These are phyloP conservation scores for Malassezia pachydermatis DNA, from an alignment of 1,284 basidiomycete genomes.

Conservation along the genomic window DNA sequence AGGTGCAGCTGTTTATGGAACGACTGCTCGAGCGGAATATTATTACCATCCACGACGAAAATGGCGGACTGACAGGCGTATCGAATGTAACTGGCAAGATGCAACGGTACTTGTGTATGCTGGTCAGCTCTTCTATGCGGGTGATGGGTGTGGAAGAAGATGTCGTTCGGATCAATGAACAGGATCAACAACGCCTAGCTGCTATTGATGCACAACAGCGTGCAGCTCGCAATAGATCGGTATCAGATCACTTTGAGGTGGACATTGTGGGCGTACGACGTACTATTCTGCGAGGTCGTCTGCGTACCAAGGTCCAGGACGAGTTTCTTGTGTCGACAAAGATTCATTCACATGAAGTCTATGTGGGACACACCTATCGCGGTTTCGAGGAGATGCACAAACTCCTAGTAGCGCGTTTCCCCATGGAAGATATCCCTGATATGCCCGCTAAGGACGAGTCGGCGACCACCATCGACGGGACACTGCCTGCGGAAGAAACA, in stretches of 20 bases:
- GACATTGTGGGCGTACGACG: slow-evolving; percentile 42
- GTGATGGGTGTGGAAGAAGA: slow-evolving; percentile 33
- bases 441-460: slow-evolving; percentile 37
- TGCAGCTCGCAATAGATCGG: slow-evolving; percentile 17
- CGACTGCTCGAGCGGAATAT: slow-evolving; percentile 41
- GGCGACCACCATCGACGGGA: slow-evolving; percentile 24
- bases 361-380: slow-evolving; percentile 83
- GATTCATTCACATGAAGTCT: slow-evolving; percentile 56
- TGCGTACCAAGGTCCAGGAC: slow-evolving; percentile 35
- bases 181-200: slow-evolving; percentile 28
- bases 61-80: neutral
- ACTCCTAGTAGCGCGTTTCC: slow-evolving; percentile 32
- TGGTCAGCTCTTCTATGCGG: slow-evolving; percentile 36
- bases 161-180: slow-evolving; percentile 36
- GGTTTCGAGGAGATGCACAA: slow-evolving; percentile 60
- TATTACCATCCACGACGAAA: slow-evolving; percentile 20
- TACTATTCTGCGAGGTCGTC: slow-evolving; percentile 27
- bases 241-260: slow-evolving; percentile 16
- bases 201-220: slow-evolving; percentile 29
- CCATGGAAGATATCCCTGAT: slow-evolving; percentile 29
- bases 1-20: slow-evolving; percentile 45
- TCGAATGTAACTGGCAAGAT: neutral
- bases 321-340: slow-evolving; percentile 90
- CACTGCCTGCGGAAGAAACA: neutral
- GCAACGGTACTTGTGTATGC: slow-evolving; percentile 20